These are phyloP conservation scores for Megacollybia marginata DNA, from an alignment of 768 basidiomycete species.

Conservation along the genomic window DNA sequence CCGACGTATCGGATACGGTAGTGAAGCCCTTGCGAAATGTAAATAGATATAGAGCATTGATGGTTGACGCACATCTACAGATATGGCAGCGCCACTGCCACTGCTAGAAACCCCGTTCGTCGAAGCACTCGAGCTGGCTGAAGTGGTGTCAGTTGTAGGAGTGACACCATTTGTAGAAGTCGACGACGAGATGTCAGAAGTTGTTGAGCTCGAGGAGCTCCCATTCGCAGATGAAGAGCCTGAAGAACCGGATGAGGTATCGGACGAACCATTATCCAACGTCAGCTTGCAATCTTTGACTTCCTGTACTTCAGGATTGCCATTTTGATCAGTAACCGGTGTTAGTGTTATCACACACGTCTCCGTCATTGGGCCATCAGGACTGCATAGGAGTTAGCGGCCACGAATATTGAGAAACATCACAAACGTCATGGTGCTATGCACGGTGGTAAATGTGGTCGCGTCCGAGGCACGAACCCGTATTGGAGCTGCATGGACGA, in stretches of 20 bases:
- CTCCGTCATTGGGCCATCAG: conserved; percentile 43
- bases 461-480: conserved; percentile 16
- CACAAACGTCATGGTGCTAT: conserved; percentile 40
- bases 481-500: conserved; percentile 31
- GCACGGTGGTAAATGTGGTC: conserved; percentile 34
- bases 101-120: background rate
- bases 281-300: conserved; percentile 44
- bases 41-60: background rate
- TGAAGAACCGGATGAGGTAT: conserved; percentile 3
- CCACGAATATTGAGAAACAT: conserved; percentile 1
- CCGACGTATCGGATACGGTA: background rate
- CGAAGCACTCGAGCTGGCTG: background rate
- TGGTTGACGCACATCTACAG: background rate
- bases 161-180: conserved; percentile 47
- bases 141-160: background rate
- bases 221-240: conserved; percentile 2
- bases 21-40: background rate
- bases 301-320: conserved; percentile 42
- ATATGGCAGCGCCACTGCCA: background rate
- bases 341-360: conserved; percentile 55
- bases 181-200: conserved; percentile 6
- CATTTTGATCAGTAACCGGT: conserved; percentile 41
- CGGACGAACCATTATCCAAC: conserved; percentile 12
- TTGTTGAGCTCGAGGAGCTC: background rate
- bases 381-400: conserved; percentile 22